Evolutionary conservation across 352 stramenopile genomes (phyloP), one percentile per base, ranked within the genome.

Genomic region (Phytophthora citricola): DNA sequence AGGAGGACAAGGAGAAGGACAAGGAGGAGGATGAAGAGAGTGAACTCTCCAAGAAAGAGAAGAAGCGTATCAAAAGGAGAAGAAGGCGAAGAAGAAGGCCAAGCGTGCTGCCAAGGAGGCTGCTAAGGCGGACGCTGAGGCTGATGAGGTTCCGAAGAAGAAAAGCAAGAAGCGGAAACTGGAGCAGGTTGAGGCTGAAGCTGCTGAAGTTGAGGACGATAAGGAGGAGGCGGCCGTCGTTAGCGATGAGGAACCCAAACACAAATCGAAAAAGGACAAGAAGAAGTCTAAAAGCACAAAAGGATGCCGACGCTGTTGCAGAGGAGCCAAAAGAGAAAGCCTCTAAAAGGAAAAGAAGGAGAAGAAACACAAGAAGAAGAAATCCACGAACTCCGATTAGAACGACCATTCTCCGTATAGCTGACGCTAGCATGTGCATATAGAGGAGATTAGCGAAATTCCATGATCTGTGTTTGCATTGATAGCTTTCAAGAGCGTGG

Each of bases 311-410:
- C 2, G 48, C 29, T 5, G 26, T 11, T 27, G 48, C 4, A 11
- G 52, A 72, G 31, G 52, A 57, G 27, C 24, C 40, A 17, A 34
- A 29, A 1, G 51, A 68, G 17, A 75, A 70, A 10, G 22, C 39
- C 11, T 48, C 38, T 15, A 75, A 75, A 74, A 72, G 41, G 48
- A 75, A 2, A 77, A 66, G 34, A 73, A 75, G 51, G 51, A 60
- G 49, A 86, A 86, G 67, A 87, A 87, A 53, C 53, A 69, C 29
- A 86, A 89, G 40, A 78, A 75, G 45, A 67, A 76, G 68, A 83
- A 84, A 26, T 58, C 61, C 31, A 86, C 83, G 63, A 62, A 60
- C 24, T 69, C 38, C 26, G 53, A 84, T 48, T 77, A 63, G 53
- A n/a, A 2, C 9, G 20, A 27, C 3, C 39, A 36, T 34, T 17